Evolutionary conservation across 1,139 yeast species (phyloP).

Genomic region (Kodamaea fungicola): DNA sequence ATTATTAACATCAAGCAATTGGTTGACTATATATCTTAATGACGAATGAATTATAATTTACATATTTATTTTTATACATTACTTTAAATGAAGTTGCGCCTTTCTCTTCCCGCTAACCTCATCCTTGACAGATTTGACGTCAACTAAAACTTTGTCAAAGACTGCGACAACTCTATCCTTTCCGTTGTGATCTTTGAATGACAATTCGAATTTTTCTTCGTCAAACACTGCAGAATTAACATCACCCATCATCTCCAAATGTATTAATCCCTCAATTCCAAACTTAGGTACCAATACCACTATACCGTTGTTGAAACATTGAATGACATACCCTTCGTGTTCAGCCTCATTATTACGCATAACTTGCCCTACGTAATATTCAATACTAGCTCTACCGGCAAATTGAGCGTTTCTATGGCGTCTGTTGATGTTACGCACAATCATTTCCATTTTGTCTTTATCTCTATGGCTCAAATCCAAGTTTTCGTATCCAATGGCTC

Average conservation of each 20-base stretch:
- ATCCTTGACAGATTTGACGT: conserved; percentile 77
- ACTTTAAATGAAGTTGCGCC: conserved; percentile 55
- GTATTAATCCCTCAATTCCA: conserved; percentile 93
- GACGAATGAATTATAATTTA: neutral
- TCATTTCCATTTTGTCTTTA: conserved; percentile 82
- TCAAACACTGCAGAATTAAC: conserved; percentile 62
- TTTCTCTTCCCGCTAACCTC: conserved; percentile 90
- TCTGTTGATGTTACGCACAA: conserved; percentile 84
- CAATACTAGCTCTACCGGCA: conserved; percentile 98
- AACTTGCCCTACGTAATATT: conserved; percentile 96
- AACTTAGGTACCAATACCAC: conserved; percentile 95
- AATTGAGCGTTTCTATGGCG: conserved; percentile 98
- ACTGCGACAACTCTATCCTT: conserved; percentile 55
- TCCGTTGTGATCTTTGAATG: conserved; percentile 48
- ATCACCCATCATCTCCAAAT: conserved; percentile 71
- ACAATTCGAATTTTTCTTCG: conserved; percentile 73
- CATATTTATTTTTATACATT: neutral
- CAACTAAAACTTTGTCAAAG: conserved; percentile 82
- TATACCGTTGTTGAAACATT: conserved; percentile 91
- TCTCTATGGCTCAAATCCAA: conserved; percentile 82
- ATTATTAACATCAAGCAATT: conserved; percentile 80
- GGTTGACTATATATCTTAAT: conserved; percentile 41
- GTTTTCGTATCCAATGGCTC: conserved; percentile 91
- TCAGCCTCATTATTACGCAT: conserved; percentile 72
- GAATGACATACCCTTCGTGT: conserved; percentile 89